Evolutionary conservation across 192 early-diverging fungal species (phyloP), one percentile per base, ranked within the genome.

Genomic region (Entophlyctis luteolus): DNA sequence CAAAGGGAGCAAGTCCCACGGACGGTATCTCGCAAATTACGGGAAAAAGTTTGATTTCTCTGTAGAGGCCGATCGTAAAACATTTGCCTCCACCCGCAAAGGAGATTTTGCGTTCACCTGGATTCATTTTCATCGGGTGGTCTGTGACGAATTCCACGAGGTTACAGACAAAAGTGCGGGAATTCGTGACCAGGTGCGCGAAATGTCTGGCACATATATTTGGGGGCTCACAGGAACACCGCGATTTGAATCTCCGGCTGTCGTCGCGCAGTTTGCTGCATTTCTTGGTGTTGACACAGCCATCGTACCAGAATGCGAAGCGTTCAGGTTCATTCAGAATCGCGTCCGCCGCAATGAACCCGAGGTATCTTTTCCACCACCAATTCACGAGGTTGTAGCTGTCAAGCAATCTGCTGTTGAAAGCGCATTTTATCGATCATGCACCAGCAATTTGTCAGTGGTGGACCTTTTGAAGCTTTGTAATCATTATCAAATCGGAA

Each of bases 191-290:
- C 67, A 69, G 49, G 39, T 69, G 29, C 28, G n/a, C 4, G 12
- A 48, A 14, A 57, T 69, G 55, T 12, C 8, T 14, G 67, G 55
- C 10, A 36, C 36, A 20, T 37, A 31, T 8, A 60, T 69, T 54
- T 69, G 67, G 67, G 67, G 67, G 16, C 59, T 69, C 16, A 69
- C 67, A 36, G 67, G 67, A 0, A 69, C 67, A 20, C 67, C 67
- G n/a, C 37, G 35, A 42, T 12, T 69, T 8, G 67, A 60, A 22
- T 14, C 22, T 3, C 3, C 4, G 6, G 3, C 14, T 25, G 38
- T 34, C 1, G 28, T 69, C 10, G 8, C n/a, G 6, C 4, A 22
- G 33, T 69, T 69, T 32, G 67, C 67, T 8, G 25, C 12, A 18
- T 69, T 33, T 47, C 38, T 69, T n/a, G 52, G 55, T 14, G 42